Evolutionary conservation across 257 asterid species (phyloP).

Genomic region (Solanum chmielewskii): DNA sequence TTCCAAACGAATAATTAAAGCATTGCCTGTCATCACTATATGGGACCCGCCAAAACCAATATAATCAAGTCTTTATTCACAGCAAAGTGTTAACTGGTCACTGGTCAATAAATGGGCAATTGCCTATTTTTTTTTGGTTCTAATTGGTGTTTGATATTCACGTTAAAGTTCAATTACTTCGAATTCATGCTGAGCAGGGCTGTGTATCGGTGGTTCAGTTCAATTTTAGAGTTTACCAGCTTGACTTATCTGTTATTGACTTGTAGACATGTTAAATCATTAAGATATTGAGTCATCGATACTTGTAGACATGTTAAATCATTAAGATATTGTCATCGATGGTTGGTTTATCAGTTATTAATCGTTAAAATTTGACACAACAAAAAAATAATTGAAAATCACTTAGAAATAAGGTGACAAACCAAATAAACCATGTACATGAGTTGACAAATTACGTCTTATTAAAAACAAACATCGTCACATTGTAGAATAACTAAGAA

Average conservation of each 20-base stretch:
- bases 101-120: not conserved
- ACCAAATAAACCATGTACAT: not conserved
- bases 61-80: not conserved
- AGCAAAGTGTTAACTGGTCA: not conserved
- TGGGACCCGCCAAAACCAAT: not conserved
- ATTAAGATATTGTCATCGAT: not conserved
- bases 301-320: no score
- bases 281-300: no score
- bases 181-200: not conserved
- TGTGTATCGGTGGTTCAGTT: not conserved
- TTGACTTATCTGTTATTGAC: no score
- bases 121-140: not conserved
- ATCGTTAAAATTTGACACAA: no score
- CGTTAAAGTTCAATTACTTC: not conserved
- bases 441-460: no score
- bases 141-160: not conserved
- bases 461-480: not conserved
- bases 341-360: no score
- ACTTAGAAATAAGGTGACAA: no score
- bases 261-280: no score
- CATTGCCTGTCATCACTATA: not conserved
- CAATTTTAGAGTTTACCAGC: not conserved
- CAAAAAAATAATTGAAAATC: not conserved
- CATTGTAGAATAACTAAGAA: not conserved
- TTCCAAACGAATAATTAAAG: not conserved